These are phyloP conservation scores for Prunella vulgaris DNA, from an alignment of 257 asterid genomes.

Conservation along the genomic window DNA sequence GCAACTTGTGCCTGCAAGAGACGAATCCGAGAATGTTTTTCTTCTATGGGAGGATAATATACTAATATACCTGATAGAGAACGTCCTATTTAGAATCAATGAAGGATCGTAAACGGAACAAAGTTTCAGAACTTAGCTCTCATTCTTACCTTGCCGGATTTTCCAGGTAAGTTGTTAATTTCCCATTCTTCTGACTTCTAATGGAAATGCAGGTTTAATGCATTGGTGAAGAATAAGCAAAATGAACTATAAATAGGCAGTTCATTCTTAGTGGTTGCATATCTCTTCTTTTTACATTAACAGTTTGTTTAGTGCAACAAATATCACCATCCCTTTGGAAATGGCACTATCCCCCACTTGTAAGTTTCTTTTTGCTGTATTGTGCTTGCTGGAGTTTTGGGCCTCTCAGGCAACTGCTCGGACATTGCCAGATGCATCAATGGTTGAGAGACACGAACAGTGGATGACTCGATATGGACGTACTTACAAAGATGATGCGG, in stretches of 20 bases:
- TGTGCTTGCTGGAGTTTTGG: background rate
- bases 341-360: background rate
- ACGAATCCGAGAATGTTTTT: background rate
- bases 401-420: background rate
- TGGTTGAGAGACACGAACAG: background rate
- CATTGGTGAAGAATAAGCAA: background rate
- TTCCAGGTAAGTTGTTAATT: background rate
- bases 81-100: background rate
- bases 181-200: background rate
- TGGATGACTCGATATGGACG: constrained; percentile 6
- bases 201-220: background rate
- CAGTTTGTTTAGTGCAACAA: background rate
- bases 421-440: background rate
- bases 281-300: background rate
- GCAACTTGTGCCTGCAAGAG: background rate
- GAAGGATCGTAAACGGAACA: constrained; percentile 6
- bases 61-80: background rate
- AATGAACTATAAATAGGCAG: constrained; percentile 13
- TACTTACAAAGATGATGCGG: background rate
- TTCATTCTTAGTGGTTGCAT: background rate
- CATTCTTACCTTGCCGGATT: constrained; percentile 15
- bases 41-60: background rate
- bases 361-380: background rate
- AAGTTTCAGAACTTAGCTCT: background rate
- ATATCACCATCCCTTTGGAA: background rate